Conservation (phyloP, 257 asterid species). For the Solanum bulbocastanum region DNA sequence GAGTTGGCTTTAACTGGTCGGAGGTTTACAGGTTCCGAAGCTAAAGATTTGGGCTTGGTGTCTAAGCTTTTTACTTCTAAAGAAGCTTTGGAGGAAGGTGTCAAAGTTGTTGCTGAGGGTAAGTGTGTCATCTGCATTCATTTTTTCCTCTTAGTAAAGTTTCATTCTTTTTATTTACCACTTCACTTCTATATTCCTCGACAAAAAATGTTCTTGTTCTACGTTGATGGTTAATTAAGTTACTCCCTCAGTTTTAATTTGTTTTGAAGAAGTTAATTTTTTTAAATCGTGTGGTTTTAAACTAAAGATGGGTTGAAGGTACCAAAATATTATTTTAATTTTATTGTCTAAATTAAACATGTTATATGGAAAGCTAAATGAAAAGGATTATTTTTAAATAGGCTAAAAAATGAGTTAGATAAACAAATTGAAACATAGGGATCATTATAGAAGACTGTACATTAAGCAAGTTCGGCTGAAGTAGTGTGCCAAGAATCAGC, state of each 20-base stretch:
- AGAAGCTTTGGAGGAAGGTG: slow-evolving; percentile 47
- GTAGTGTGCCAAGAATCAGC: not conserved
- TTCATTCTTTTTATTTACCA: not conserved
- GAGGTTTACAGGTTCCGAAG: slow-evolving; percentile 55
- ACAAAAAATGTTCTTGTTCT: not conserved
- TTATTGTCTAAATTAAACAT: not conserved
- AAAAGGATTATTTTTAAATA: not conserved
- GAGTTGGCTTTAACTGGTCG: slow-evolving; percentile 77
- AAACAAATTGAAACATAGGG: not conserved
- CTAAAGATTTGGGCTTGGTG: slow-evolving; percentile 67
- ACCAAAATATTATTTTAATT: not conserved
- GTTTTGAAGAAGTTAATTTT: not conserved
- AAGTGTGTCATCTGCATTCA: not conserved
- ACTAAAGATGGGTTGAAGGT: not conserved
- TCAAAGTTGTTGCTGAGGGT: slow-evolving; percentile 61
- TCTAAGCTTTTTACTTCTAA: slow-evolving; percentile 31
- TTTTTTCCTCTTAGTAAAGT: not conserved
- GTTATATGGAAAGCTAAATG: not conserved
- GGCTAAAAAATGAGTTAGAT: not conserved
- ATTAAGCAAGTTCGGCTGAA: not conserved
- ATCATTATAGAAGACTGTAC: not conserved
- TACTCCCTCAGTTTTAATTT: not conserved
- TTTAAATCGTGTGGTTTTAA: not conserved
- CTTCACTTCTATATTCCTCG: not conserved
- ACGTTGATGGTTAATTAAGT: not conserved